Base-by-base conservation (phyloP, 169 alveolate genomes). In the Neospora caninum region DNA sequence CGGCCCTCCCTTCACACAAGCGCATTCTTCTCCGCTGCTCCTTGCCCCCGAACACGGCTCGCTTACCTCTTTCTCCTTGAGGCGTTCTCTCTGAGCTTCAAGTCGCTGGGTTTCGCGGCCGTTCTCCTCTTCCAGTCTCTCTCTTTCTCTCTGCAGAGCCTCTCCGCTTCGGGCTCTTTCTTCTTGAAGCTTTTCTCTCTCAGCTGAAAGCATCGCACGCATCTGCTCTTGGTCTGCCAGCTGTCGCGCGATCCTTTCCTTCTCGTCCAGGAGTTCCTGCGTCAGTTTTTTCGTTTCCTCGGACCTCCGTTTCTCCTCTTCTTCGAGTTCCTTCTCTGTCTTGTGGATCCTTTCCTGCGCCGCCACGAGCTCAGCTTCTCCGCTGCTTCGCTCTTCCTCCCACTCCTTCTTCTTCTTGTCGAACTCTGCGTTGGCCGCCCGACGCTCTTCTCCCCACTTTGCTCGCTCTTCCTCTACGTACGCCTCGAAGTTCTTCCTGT, bases 201-300 rank as follows among this genome's bases (percentile, higher is more conserved):
- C 86, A 18, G 39, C 29, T 25, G 27, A 43, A 78, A 78, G 45
- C 45, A 1, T n/a, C 45, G 39, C 86, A 29, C 86, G 39, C 86
- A 78, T n/a, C 4, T 36, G 45, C 45, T 78, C 86, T n/a, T n/a
- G 49, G 27, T 78, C 86, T n/a, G 86, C 86, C 86, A 78, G 45
- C 86, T 78, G 86, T 20, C 45, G 86, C n/a, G 49, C n/a, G 18
- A 38, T 78, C 86, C 31, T 6, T 25, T 38, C 45, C n/a, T 78
- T 38, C n/a, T 78, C 49, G 29, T 78, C 42, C n/a, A 1, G 86
- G 45, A 78, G n/a, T 27, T 64, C 73, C 31, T 22, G 34, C 16
- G 73, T 64, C 73, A 64, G 86, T 78, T n/a, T 78, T n/a, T n/a
- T 20, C 86, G 31, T 78, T 13, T 78, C 86, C 31, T 34, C 38